phyloP scores from a whole-genome alignment of 2,329 filamentous ascomycete genomes.

The Epichloe coenophiala region DNA sequence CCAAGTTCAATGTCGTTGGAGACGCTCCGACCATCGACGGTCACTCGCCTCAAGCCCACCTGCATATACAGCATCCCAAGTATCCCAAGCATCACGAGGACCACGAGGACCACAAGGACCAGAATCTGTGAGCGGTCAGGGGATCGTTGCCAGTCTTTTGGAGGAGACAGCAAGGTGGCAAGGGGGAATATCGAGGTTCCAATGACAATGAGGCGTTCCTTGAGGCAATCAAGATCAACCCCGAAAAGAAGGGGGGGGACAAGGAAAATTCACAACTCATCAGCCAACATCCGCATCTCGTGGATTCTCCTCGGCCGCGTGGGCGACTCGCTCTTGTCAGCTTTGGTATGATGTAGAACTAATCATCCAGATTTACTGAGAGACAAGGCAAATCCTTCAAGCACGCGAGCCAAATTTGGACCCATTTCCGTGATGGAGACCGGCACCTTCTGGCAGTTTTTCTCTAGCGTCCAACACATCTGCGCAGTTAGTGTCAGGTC shows the following conservation, averaged over 20 bases:
- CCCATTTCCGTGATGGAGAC: neutral
- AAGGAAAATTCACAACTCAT: neutral
- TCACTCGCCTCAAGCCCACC: neutral
- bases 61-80: neutral
- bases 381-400: neutral
- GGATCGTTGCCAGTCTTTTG: neutral
- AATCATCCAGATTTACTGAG: neutral
- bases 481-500: slow-evolving; percentile 7
- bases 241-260: neutral
- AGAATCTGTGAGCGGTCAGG: slow-evolving; percentile 1
- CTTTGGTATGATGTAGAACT: neutral
- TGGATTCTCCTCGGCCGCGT: neutral
- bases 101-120: neutral
- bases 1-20: neutral
- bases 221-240: too few relatives aligned
- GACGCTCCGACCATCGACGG: neutral
- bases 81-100: too few relatives aligned
- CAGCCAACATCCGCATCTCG: neutral
- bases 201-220: neutral
- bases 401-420: neutral
- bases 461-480: slow-evolving; percentile 10
- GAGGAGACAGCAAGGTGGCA: neutral
- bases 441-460: slow-evolving; percentile 8
- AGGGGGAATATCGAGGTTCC: neutral
- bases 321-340: too few relatives aligned